These are phyloP conservation scores for Penicillium canariense DNA, from an alignment of 495 filamentous ascomycete genomes.

Conservation along the genomic window DNA sequence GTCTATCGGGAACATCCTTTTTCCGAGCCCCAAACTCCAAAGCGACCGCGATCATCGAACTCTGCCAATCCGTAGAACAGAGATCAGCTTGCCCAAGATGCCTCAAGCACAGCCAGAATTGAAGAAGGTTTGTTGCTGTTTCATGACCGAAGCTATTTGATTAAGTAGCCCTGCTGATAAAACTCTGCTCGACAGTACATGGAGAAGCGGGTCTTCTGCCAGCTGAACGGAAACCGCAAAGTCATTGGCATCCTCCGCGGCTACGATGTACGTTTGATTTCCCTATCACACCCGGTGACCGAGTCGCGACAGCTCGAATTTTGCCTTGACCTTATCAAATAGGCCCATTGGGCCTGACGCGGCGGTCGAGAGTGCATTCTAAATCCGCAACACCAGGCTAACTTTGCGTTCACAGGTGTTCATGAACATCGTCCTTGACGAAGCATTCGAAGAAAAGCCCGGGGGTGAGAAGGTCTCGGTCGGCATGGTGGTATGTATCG, in stretches of 20 bases:
- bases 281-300: not conserved
- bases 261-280: slow-evolving; percentile 75
- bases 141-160: not conserved
- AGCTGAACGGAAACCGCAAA: slow-evolving; percentile 95
- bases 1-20: slow-evolving; percentile 34
- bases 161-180: slow-evolving; percentile 9
- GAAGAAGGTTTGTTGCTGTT: slow-evolving; percentile 72
- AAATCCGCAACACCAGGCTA: not conserved
- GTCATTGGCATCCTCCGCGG: slow-evolving; percentile 92
- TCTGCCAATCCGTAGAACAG: slow-evolving; percentile 14
- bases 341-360: not conserved
- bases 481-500: slow-evolving; percentile 79
- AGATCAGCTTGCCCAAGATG: slow-evolving; percentile 59
- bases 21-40: slow-evolving; percentile 32
- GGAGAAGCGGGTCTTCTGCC: slow-evolving; percentile 97
- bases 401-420: slow-evolving; percentile 66
- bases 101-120: slow-evolving; percentile 98
- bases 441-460: slow-evolving; percentile 93
- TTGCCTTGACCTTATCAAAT: not conserved
- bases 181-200: slow-evolving; percentile 69
- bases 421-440: slow-evolving; percentile 96
- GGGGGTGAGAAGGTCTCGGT: slow-evolving; percentile 88
- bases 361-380: not conserved
- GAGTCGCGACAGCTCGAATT: not conserved
- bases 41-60: slow-evolving; percentile 18